These are phyloP conservation scores for Scedosporium boydii DNA, from an alignment of 2,329 filamentous ascomycete species.

Conservation along the genomic window DNA sequence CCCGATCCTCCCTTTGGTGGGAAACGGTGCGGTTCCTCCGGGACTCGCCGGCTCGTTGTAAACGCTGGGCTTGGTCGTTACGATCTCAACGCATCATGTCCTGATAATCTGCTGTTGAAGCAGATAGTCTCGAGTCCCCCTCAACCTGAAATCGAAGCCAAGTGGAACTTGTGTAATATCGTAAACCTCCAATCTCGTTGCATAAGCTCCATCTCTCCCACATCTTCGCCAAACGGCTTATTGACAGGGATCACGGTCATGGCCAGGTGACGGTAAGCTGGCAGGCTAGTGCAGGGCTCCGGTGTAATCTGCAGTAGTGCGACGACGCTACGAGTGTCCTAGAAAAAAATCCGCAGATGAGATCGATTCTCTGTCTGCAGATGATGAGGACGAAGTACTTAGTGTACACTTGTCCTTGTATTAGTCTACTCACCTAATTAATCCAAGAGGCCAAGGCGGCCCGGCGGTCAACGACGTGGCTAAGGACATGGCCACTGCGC, in stretches of 20 bases:
- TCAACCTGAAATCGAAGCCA: not conserved
- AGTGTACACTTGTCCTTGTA: too few relatives aligned
- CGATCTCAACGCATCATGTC: not conserved
- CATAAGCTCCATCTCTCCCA: not conserved
- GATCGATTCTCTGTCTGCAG: not conserved
- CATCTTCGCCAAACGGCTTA: not conserved
- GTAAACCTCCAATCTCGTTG: not conserved
- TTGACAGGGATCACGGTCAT: not conserved
- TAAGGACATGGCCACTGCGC: too few relatives aligned
- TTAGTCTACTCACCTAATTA: too few relatives aligned
- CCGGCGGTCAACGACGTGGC: too few relatives aligned
- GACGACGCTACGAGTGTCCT: not conserved
- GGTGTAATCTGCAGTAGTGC: not conserved
- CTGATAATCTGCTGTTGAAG: not conserved
- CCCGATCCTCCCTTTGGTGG: not conserved
- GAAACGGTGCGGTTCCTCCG: not conserved
- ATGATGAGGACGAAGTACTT: too few relatives aligned
- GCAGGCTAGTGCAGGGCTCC: not conserved
- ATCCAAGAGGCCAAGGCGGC: too few relatives aligned
- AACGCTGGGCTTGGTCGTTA: too few relatives aligned
- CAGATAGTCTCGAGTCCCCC: not conserved
- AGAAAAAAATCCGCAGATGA: not conserved
- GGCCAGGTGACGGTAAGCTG: not conserved
- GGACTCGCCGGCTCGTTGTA: not conserved
- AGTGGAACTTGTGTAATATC: not conserved